Percentiles rank a stretch among this genome's conserved stretches.
Conservation (phyloP, 2,329 filamentous ascomycete species). For the Penicillium vulpinum region DNA sequence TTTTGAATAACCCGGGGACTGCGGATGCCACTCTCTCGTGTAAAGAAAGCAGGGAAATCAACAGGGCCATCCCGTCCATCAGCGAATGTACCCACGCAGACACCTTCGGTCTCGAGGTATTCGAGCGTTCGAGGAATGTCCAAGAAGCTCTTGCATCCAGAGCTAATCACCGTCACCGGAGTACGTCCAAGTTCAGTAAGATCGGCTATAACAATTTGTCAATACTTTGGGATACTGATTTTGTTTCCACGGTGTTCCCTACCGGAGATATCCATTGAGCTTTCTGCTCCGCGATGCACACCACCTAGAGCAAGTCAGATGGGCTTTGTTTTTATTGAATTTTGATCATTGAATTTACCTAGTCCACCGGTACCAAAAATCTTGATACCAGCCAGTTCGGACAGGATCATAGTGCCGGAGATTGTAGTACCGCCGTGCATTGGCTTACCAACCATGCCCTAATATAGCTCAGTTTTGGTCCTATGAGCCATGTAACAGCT, state of each 20-base stretch:
- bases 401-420: constrained; percentile 87
- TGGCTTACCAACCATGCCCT: constrained; percentile 65
- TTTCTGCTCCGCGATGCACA: constrained; percentile 85
- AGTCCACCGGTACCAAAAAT: constrained; percentile 94
- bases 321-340: not conserved
- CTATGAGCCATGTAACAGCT: not conserved
- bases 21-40: constrained; percentile 76
- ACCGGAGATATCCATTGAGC: constrained; percentile 82
- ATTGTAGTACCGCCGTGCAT: constrained; percentile 92
- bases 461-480: constrained; percentile 2
- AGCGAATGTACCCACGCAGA: constrained; percentile 83
- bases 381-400: constrained; percentile 80
- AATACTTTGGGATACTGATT: not conserved
- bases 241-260: constrained; percentile 7
- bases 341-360: constrained; percentile 42
- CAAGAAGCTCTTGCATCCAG: constrained; percentile 93
- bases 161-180: constrained; percentile 81
- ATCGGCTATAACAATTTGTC: constrained; percentile 60
- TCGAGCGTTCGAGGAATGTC: constrained; percentile 90
- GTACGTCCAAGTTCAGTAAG: constrained; percentile 90
- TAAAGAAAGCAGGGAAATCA: constrained; percentile 92
- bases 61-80: constrained; percentile 71
- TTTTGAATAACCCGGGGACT: constrained; percentile 74
- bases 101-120: constrained; percentile 69
- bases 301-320: constrained; percentile 55